Percentiles rank a stretch among this genome's conserved stretches.
Evolutionary conservation across 2,329 filamentous ascomycete species (phyloP).

Genomic region (Shiraia sp.): DNA sequence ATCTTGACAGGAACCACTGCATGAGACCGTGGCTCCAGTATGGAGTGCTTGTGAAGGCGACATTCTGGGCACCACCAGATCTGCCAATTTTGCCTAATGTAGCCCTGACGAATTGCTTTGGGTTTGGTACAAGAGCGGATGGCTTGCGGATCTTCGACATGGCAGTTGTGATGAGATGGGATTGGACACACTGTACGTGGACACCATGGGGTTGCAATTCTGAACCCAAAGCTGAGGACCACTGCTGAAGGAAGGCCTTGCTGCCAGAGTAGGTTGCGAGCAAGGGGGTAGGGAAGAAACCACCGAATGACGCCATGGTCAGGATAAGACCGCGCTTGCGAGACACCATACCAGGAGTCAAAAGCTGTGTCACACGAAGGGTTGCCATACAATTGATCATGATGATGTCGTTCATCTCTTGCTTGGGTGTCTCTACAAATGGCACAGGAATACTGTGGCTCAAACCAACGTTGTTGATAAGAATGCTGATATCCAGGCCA

Average conservation of each 20-base stretch:
- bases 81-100: conserved; percentile 79
- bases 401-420: conserved; percentile 87
- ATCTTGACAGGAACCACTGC: conserved; percentile 74
- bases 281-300: conserved; percentile 86
- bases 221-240: conserved; percentile 82
- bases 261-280: conserved; percentile 95
- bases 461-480: conserved; percentile 96
- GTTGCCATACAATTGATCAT: conserved; percentile 94
- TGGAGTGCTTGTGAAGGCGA: conserved; percentile 83
- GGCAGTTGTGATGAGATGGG: conserved; percentile 90
- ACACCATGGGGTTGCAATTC: conserved; percentile 82
- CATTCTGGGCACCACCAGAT: conserved; percentile 74
- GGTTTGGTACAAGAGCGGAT: conserved; percentile 76
- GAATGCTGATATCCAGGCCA: conserved; percentile 78
- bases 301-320: conserved; percentile 97
- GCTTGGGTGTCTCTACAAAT: conserved; percentile 76
- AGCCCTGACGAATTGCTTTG: conserved; percentile 78
- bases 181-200: conserved; percentile 87
- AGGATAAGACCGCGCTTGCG: conserved; percentile 87
- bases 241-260: conserved; percentile 97
- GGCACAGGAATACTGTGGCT: conserved; percentile 91
- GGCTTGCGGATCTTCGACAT: conserved; percentile 94
- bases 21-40: conserved; percentile 91
- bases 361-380: conserved; percentile 80
- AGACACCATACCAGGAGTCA: conserved; percentile 82